phyloP scores from a whole-genome alignment of 345 rosid species.

The Ceriops decandra region DNA sequence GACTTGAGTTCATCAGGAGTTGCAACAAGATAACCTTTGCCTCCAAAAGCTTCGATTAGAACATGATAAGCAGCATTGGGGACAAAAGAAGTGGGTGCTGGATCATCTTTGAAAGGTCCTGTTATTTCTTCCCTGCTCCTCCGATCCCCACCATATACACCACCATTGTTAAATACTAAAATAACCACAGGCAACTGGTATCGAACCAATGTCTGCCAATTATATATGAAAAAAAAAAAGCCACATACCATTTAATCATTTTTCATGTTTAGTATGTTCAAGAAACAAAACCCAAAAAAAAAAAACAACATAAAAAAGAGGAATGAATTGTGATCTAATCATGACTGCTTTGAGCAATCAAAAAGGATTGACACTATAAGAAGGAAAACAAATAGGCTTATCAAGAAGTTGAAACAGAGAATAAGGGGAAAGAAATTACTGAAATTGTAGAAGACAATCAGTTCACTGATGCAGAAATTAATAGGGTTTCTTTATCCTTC shows the following conservation, averaged over 20 bases:
- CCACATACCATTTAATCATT: not conserved
- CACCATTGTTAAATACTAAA: slow-evolving; percentile 96
- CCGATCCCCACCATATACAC: slow-evolving; percentile 94
- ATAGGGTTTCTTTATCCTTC: too few relatives aligned
- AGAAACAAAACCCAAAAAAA: not conserved
- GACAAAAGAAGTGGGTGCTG: slow-evolving; percentile 96
- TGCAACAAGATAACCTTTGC: slow-evolving; percentile 79
- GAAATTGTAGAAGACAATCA: not conserved
- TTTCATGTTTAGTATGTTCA: not conserved
- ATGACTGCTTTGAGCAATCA: too few relatives aligned
- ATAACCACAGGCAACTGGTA: slow-evolving; percentile 86
- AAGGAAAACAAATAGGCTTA: not conserved
- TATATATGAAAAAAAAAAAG: too few relatives aligned
- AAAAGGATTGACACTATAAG: not conserved
- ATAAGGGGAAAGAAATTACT: not conserved
- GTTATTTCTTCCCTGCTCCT: slow-evolving; percentile 76
- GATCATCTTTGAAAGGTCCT: slow-evolving; percentile 85
- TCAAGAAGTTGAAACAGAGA: too few relatives aligned
- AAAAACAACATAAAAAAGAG: not conserved
- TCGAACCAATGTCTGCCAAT: slow-evolving; percentile 75
- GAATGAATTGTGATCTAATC: not conserved
- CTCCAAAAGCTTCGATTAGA: slow-evolving; percentile 87
- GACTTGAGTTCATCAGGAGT: slow-evolving; percentile 79
- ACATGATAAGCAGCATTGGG: slow-evolving; percentile 81
- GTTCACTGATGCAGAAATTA: not conserved